Evolutionary conservation across 345 rosid genomes (phyloP).

Genomic region (Anacardium occidentale): DNA sequence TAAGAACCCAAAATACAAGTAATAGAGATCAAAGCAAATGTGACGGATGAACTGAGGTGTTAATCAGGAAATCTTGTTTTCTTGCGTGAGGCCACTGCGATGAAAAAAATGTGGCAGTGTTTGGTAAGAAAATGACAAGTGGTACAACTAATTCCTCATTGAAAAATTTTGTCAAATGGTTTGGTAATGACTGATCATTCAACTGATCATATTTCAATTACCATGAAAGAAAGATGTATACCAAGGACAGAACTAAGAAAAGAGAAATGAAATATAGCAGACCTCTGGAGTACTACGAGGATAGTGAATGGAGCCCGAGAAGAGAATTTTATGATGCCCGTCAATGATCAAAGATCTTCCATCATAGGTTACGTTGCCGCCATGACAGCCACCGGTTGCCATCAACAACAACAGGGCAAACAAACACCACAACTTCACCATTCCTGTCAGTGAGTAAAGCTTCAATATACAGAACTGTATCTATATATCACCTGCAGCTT

Average conservation of each 20-base stretch:
- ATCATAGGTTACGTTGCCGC: slow-evolving; percentile 31
- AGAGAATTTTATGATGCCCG: slow-evolving; percentile 33
- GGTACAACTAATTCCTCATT: too few species aligned
- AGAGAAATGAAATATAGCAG: too few species aligned
- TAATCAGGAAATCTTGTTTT: neutral
- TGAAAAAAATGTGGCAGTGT: neutral
- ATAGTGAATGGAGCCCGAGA: slow-evolving; percentile 49
- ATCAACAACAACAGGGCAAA: slow-evolving; percentile 3
- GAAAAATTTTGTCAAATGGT: neutral
- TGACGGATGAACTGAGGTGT: neutral
- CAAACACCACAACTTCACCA: neutral
- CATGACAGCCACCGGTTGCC: neutral
- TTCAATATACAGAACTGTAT: neutral
- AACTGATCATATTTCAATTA: too few species aligned
- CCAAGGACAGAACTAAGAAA: too few species aligned
- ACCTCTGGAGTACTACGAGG: slow-evolving; percentile 50
- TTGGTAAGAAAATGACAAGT: neutral
- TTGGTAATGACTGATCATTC: neutral
- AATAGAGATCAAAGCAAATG: neutral
- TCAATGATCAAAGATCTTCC: slow-evolving; percentile 41
- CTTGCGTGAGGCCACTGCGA: neutral
- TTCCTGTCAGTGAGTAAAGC: neutral
- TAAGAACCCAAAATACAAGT: neutral
- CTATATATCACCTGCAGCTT: too few species aligned
- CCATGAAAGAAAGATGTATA: neutral